Conservation (phyloP, 495 filamentous ascomycete species). For the Tuber borchii region DNA sequence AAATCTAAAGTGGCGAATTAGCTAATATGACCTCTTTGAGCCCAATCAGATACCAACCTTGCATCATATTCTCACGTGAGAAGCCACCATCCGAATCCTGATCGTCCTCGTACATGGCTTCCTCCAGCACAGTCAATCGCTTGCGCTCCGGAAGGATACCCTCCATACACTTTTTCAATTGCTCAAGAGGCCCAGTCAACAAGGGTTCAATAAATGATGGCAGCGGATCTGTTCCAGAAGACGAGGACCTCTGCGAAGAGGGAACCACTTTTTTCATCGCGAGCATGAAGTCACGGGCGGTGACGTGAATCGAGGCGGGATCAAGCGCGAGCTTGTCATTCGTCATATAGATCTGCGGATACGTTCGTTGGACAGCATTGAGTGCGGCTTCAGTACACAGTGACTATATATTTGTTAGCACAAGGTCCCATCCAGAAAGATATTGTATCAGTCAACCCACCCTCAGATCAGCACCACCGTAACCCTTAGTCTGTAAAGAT, state of each 20-base stretch:
- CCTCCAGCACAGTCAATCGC: conserved; percentile 78
- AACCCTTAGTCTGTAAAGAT: conserved; percentile 85
- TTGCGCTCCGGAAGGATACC: conserved; percentile 76
- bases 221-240: conserved; percentile 71
- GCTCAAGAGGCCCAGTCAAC: conserved; percentile 61
- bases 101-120: conserved; percentile 86
- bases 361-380: conserved; percentile 93
- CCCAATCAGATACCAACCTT: conserved; percentile 41
- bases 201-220: conserved; percentile 74
- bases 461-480: conserved; percentile 88
- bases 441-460: conserved; percentile 8
- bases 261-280: conserved; percentile 93
- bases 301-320: conserved; percentile 70
- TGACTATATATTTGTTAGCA: conserved; percentile 45
- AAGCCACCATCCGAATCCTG: conserved; percentile 70
- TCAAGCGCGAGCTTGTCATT: conserved; percentile 85
- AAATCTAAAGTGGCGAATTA: conserved; percentile 55
- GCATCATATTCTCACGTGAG: conserved; percentile 72
- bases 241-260: conserved; percentile 80
- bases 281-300: conserved; percentile 91
- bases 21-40: conserved; percentile 10
- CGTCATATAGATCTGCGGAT: conserved; percentile 91
- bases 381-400: conserved; percentile 95
- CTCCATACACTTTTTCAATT: conserved; percentile 61
- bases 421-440: background rate